A percentile compares a stretch with the other conserved stretches of the same genome.
These are phyloP conservation scores for Nitzschia palea DNA, from an alignment of 108 stramenopile genomes.

Conservation along the genomic window DNA sequence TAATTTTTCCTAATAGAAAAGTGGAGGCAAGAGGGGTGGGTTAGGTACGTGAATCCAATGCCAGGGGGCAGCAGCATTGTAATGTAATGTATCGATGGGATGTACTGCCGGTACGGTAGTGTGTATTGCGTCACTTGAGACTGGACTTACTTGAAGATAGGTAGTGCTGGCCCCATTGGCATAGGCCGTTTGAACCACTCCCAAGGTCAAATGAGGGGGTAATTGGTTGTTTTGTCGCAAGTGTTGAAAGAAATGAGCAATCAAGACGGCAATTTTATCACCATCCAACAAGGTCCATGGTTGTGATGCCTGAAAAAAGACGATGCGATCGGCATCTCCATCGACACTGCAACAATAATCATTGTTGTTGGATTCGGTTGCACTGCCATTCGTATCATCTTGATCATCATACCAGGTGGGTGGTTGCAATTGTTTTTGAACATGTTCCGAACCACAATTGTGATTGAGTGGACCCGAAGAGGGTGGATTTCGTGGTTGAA, in stretches of 20 bases:
- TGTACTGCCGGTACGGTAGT: too few species aligned
- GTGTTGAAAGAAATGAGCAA: constrained; percentile 78
- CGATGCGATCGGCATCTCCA: constrained; percentile 98
- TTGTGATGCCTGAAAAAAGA: constrained; percentile 79
- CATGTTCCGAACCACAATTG: constrained; percentile 93
- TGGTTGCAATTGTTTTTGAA: constrained; percentile 85
- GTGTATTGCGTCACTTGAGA: too few species aligned
- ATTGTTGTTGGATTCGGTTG: not conserved
- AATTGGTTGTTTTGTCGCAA: not conserved
- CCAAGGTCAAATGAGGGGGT: constrained; percentile 55
- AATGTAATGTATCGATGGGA: too few species aligned
- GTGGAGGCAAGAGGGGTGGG: too few species aligned
- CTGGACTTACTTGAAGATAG: constrained; percentile 68
- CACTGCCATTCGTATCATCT: too few species aligned
- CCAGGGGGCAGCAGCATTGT: too few species aligned
- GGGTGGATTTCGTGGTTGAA: constrained; percentile 61
- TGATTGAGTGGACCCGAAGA: constrained; percentile 83
- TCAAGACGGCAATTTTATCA: constrained; percentile 93
- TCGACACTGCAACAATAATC: constrained; percentile 86
- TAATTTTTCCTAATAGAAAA: constrained; percentile 7
- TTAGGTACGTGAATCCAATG: too few species aligned
- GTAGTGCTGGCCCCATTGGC: constrained; percentile 95
- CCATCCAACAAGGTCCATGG: constrained; percentile 84
- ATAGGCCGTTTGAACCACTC: constrained; percentile 99
- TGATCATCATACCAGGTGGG: constrained; percentile 44